Percentiles rank a stretch among this genome's conserved stretches.
These are phyloP conservation scores for Botrytis sinoallii DNA, from an alignment of 2,329 filamentous ascomycete genomes.

Conservation along the genomic window DNA sequence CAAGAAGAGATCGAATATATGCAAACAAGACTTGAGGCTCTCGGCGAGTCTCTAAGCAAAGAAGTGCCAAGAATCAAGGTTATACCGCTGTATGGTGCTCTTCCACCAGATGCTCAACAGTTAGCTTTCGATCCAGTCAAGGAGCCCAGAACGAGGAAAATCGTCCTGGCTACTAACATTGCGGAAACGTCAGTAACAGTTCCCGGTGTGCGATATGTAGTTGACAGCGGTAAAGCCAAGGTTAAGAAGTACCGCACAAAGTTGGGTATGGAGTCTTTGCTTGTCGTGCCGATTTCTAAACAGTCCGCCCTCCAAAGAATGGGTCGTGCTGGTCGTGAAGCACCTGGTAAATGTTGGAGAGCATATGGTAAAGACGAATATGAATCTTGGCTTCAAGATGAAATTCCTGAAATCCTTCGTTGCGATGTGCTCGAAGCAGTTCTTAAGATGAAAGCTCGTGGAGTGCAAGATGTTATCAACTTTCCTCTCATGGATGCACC, in stretches of 20 bases:
- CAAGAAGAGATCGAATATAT: conserved; percentile 88
- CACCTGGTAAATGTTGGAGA: conserved; percentile 82
- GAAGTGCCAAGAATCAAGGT: conserved; percentile 71
- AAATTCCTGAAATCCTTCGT: conserved; percentile 83
- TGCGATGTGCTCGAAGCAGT: conserved; percentile 85
- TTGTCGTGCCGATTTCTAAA: conserved; percentile 87
- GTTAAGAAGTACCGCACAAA: conserved; percentile 84
- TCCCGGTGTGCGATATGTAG: conserved; percentile 83
- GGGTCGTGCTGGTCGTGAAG: conserved; percentile 91
- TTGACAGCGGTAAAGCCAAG: conserved; percentile 93
- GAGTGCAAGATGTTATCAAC: conserved; percentile 73
- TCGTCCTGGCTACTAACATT: conserved; percentile 93
- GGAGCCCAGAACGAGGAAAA: conserved; percentile 72
- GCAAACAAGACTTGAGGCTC: conserved; percentile 77
- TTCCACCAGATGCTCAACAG: conserved; percentile 83
- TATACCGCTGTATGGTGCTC: conserved; percentile 82
- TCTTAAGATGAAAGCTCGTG: conserved; percentile 89
- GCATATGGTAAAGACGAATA: conserved; percentile 83
- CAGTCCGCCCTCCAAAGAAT: conserved; percentile 90
- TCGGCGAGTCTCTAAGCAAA: conserved; percentile 67
- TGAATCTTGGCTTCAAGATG: conserved; percentile 64
- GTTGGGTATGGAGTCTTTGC: conserved; percentile 83
- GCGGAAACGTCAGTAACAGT: conserved; percentile 98
- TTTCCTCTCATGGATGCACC: conserved; percentile 88
- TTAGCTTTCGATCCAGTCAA: conserved; percentile 76